A percentile compares a stretch with the other conserved stretches of the same genome.
phyloP scores from a whole-genome alignment of 352 stramenopile species.

The Ophiocytium majus region DNA sequence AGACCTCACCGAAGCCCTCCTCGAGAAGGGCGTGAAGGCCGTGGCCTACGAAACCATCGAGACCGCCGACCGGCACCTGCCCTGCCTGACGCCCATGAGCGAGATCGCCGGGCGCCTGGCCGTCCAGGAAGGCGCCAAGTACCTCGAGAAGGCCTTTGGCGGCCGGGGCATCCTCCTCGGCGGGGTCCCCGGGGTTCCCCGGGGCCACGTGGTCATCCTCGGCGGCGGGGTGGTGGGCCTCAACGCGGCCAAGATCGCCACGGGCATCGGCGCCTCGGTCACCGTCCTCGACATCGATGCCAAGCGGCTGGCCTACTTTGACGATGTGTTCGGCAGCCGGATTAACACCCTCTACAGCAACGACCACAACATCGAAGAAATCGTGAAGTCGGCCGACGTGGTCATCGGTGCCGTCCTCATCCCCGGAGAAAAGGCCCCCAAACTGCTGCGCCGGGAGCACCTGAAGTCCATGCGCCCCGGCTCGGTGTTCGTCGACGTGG shows the following conservation, averaged over 20 bases:
- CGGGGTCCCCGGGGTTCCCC: not conserved
- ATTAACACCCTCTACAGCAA: not conserved
- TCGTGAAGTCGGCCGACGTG: not conserved
- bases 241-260: not conserved
- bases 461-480: not conserved
- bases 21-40: not conserved
- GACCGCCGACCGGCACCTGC: not conserved
- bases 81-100: not conserved
- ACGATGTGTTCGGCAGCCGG: not conserved
- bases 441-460: not conserved
- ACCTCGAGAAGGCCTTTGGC: not conserved
- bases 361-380: slow-evolving; percentile 2
- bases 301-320: not conserved
- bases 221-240: not conserved
- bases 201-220: not conserved
- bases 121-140: not conserved
- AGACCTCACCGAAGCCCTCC: not conserved
- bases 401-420: slow-evolving; percentile 10
- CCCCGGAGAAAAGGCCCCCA: not conserved
- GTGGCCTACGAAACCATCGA: slow-evolving; percentile 6
- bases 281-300: not conserved
- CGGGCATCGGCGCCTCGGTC: not conserved
- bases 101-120: not conserved
- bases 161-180: not conserved
- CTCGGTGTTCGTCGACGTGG: not conserved